A percentile compares a stretch with the other conserved stretches of the same genome.
Evolutionary conservation across 2,329 filamentous ascomycete genomes (phyloP).

Genomic region (Epichloe sp.): DNA sequence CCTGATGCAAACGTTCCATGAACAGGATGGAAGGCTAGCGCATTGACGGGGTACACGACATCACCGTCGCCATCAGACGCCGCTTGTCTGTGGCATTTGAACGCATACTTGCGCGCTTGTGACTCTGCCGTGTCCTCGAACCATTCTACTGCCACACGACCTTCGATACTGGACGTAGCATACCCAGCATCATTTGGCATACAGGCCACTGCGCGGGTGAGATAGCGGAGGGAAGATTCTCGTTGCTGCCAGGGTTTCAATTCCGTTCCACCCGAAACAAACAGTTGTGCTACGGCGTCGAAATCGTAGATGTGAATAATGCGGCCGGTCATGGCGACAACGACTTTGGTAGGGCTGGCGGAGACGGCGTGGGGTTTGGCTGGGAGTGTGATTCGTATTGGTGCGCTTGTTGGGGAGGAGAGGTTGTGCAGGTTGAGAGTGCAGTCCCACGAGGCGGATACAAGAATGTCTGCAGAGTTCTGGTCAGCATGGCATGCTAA

Average conservation of each 20-base stretch:
- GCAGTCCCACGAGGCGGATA: slow-evolving; percentile 88
- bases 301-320: slow-evolving; percentile 94
- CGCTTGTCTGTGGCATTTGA: slow-evolving; percentile 90
- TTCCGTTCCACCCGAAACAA: slow-evolving; percentile 30
- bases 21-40: slow-evolving; percentile 73
- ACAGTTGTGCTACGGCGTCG: slow-evolving; percentile 44
- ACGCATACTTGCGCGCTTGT: slow-evolving; percentile 90
- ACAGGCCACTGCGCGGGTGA: slow-evolving; percentile 83
- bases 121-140: slow-evolving; percentile 82
- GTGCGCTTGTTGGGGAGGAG: slow-evolving; percentile 33
- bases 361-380: slow-evolving; percentile 85
- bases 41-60: slow-evolving; percentile 84
- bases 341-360: slow-evolving; percentile 63
- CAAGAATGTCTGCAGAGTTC: slow-evolving; percentile 45
- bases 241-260: slow-evolving; percentile 82
- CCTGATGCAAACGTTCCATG: slow-evolving; percentile 79
- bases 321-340: slow-evolving; percentile 90
- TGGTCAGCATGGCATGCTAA: not conserved
- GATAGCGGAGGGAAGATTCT: slow-evolving; percentile 90
- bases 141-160: slow-evolving; percentile 92
- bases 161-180: slow-evolving; percentile 84
- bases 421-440: slow-evolving; percentile 76
- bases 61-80: slow-evolving; percentile 52
- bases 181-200: slow-evolving; percentile 97
- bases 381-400: slow-evolving; percentile 58